Evolutionary conservation across 2,329 filamentous ascomycete species (phyloP).

Genomic region (Fusarium verrucosum): DNA sequence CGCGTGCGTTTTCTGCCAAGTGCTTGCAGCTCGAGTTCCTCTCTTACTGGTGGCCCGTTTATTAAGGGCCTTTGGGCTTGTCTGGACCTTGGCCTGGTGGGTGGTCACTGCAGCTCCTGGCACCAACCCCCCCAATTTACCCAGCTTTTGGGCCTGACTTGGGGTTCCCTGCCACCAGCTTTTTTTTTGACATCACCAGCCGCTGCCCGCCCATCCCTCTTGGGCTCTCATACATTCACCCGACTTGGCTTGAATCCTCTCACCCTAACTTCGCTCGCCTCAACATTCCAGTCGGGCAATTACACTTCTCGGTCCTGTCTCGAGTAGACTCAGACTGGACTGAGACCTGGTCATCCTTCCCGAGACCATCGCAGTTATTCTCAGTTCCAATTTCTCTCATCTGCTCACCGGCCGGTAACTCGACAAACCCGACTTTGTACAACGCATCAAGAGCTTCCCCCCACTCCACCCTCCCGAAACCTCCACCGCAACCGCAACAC

Average conservation of each 20-base stretch:
- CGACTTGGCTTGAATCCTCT: slow-evolving; percentile 14
- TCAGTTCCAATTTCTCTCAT: slow-evolving; percentile 7
- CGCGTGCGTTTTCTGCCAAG: slow-evolving; percentile 26
- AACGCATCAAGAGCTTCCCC: slow-evolving; percentile 33
- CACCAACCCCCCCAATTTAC: slow-evolving; percentile 37
- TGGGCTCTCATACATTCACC: slow-evolving; percentile 28
- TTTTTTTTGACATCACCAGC: slow-evolving; percentile 48
- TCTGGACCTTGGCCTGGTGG: slow-evolving; percentile 30
- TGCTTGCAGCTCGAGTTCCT: slow-evolving; percentile 21
- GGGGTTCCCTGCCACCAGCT: slow-evolving; percentile 46
- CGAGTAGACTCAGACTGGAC: slow-evolving; percentile 28
- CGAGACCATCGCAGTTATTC: slow-evolving; percentile 23
- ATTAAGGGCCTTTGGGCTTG: slow-evolving; percentile 11
- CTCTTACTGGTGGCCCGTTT: slow-evolving; percentile 28
- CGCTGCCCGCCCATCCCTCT: slow-evolving; percentile 27
- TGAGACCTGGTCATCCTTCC: slow-evolving; percentile 31
- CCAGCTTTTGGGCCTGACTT: slow-evolving; percentile 33
- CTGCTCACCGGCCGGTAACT: slow-evolving; percentile 8
- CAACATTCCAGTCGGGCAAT: slow-evolving; percentile 36
- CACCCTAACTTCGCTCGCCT: slow-evolving; percentile 16
- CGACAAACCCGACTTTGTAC: slow-evolving; percentile 29
- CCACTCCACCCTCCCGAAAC: slow-evolving; percentile 35
- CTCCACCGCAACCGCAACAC: slow-evolving; percentile 35
- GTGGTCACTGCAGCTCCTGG: slow-evolving; percentile 29
- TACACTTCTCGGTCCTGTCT: slow-evolving; percentile 25